These are phyloP conservation scores for Beauveria bassiana DNA, from an alignment of 2,329 filamentous ascomycete species.

Conservation along the genomic window DNA sequence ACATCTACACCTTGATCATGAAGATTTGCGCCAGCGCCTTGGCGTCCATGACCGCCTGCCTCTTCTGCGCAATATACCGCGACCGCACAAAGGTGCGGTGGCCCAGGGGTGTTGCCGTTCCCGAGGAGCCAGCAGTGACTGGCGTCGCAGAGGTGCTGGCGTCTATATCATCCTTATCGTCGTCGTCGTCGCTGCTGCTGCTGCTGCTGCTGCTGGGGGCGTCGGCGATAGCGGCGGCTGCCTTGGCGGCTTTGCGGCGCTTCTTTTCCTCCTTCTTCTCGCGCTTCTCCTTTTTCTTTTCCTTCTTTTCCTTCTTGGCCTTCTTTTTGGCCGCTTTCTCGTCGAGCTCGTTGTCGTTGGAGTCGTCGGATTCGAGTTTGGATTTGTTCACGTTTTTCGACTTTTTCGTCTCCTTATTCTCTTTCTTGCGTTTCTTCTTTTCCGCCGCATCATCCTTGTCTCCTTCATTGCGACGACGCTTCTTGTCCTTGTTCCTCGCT, in stretches of 20 bases:
- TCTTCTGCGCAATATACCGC: conserved; percentile 83
- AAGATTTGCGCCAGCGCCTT: conserved; percentile 81
- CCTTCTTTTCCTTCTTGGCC: conserved; percentile 21
- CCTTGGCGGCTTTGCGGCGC: conserved; percentile 27
- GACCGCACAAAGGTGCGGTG: conserved; percentile 68
- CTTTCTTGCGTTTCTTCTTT: conserved; percentile 19
- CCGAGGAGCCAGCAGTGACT: conserved; percentile 26
- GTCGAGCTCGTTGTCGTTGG: conserved; percentile 18
- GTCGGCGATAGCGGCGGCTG: conserved; percentile 18
- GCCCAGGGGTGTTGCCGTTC: conserved; percentile 38
- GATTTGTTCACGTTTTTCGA: conserved; percentile 21
- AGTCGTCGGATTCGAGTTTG: conserved; percentile 19
- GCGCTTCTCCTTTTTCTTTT: conserved; percentile 33
- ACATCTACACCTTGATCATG: conserved; percentile 50
- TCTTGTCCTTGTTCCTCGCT: conserved; percentile 23
- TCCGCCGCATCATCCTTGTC: conserved; percentile 18
- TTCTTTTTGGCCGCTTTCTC: conserved; percentile 20
- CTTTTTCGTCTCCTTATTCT: conserved; percentile 24
- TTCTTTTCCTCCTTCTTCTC: conserved; percentile 45
- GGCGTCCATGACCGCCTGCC: conserved; percentile 70
- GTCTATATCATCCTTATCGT: conserved; percentile 18
- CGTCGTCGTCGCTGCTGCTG: conserved; percentile 14
- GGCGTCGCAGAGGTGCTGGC: conserved; percentile 27
- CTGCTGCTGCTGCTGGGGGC: conserved; percentile 14
- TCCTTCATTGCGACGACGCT: conserved; percentile 24